Base-by-base conservation (phyloP, 1,284 basidiomycete species). In the Apiotrichum laibachii region DNA sequence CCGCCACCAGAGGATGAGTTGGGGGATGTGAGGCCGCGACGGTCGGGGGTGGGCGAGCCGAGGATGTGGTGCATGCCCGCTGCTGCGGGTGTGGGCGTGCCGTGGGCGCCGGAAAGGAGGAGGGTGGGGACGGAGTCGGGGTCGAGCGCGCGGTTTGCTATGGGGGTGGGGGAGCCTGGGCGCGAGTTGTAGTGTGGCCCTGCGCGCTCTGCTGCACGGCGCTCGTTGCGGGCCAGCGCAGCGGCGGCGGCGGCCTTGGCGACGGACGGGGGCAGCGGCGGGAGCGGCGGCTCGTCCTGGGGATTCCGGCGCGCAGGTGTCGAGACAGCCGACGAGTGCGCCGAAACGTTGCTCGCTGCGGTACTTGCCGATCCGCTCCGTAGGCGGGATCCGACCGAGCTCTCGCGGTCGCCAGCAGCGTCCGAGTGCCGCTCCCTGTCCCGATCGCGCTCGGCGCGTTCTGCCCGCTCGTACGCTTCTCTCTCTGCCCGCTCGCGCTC, bases 401-500 rank as follows among this genome's bases (percentile, higher is more conserved):
- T 19, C 4, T 34, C 26, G 40, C 42, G 22, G 10, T 39, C 33
- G 40, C 15, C 33, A 2, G 48, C 42, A 16, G 26, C 26, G 37
- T 37, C 37, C 12, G 12, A 16, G 37, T 37, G 12, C 12, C 37
- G 37, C 12, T 37, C 37, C 11, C 37, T 11, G 15, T 11, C 10
- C 15, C 44, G 55, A 35, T 43, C 40, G 26, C 16, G n/a, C 33
- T 13, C 35, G 34, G 33, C 49, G 34, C 56, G 60, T 42, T 61
- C 49, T 10, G 11, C 47, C 33, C 56, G 59, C 44, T 61, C 48
- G 10, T n/a, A 31, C 43, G 26, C 52, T n/a, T 55, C 53, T 5
- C 43, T 19, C 31, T 53, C 55, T 19, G 53, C 59, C 46, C 50
- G 42, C 54, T 62, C 48, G 42, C 60, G 44, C 54, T 60, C 22